A percentile compares a stretch with the other conserved stretches of the same genome.
These are phyloP conservation scores for Ammopiptanthus mongolicus DNA, from an alignment of 306 rosid genomes.

Conservation along the genomic window DNA sequence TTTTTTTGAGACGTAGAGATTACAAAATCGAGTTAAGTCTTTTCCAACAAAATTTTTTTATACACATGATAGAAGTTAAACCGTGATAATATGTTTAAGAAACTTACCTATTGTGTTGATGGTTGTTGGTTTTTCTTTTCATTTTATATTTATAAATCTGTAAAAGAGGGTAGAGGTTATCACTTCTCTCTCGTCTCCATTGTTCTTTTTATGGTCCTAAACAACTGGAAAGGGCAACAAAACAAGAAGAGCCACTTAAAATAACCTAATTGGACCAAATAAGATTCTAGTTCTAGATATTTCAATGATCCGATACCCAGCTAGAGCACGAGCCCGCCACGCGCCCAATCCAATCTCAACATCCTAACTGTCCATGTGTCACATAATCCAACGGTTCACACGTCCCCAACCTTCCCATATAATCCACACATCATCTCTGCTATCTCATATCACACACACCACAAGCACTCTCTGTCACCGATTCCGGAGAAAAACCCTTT, in stretches of 20 bases:
- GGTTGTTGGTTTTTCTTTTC: too few species aligned
- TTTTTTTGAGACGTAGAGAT: too few species aligned
- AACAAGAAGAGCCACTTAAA: neutral
- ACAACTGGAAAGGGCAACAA: neutral
- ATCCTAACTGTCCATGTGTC: conserved; percentile 41
- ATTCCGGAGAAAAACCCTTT: neutral
- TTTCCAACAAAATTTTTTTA: too few species aligned
- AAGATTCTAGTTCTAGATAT: conserved; percentile 36
- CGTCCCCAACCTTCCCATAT: neutral
- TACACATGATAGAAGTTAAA: too few species aligned
- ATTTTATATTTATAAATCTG: too few species aligned
- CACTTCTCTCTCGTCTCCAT: neutral
- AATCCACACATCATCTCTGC: neutral
- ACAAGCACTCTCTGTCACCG: neutral
- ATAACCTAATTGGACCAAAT: neutral
- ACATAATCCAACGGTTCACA: conserved; percentile 31
- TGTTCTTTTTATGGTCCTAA: neutral
- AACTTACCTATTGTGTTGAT: too few species aligned
- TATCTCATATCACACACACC: neutral
- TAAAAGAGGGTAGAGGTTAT: too few species aligned
- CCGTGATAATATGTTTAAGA: too few species aligned
- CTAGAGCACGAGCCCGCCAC: conserved; percentile 62
- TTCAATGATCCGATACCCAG: neutral
- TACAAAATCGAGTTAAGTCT: too few species aligned
- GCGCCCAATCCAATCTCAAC: conserved; percentile 30